Conservation (phyloP, 139 green algal species). For the Mesostigma viride region DNA sequence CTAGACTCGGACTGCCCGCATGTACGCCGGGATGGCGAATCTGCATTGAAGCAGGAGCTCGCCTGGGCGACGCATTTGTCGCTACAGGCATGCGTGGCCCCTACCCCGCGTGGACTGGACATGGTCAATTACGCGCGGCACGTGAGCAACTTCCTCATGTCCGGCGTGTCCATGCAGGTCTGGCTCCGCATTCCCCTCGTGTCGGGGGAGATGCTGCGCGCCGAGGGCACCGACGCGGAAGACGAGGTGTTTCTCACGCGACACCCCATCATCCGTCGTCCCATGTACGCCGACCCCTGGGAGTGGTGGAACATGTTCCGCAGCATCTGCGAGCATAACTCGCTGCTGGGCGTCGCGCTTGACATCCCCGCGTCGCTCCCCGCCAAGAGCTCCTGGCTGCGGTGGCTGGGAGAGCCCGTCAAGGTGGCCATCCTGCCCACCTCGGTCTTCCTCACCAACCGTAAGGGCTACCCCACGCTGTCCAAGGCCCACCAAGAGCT, state of each 20-base stretch:
- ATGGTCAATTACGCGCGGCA: constrained; percentile 60
- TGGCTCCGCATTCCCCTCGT: constrained; percentile 71
- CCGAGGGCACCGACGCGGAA: constrained; percentile 16
- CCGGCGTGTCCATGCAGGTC: constrained; percentile 42
- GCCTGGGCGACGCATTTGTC: constrained; percentile 81
- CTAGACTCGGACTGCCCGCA: constrained; percentile 44
- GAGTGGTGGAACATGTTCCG: constrained; percentile 67
- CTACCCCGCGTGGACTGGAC: constrained; percentile 26
- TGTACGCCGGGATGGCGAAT: constrained; percentile 37
- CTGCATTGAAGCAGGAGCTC: constrained; percentile 67
- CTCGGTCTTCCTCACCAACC: constrained; percentile 66
- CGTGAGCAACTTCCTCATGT: constrained; percentile 35
- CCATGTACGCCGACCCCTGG: constrained; percentile 42
- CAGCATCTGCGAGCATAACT: constrained; percentile 52
- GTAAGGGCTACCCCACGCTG: constrained; percentile 70
- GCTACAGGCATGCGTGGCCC: constrained; percentile 49
- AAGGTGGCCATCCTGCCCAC: constrained; percentile 68
- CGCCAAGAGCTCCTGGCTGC: constrained; percentile 14
- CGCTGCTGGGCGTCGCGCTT: constrained; percentile 58
- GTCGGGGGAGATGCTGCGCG: constrained; percentile 16
- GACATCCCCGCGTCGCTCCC: constrained; percentile 33
- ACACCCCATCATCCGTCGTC: background rate
- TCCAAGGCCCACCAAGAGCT: constrained; percentile 67
- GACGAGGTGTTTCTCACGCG: constrained; percentile 5
- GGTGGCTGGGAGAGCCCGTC: constrained; percentile 72